Evolutionary conservation across 176 grass and related monocot species (phyloP).

Genomic region (barley (Hordeum vulgare)): MorexV3_pseudomolecules_assembly NC_058518.1:459620493-459620992

Average conservation of each 20-base stretch:
- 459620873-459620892: not conserved
- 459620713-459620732: constrained; percentile 99
- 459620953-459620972: not conserved
- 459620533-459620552: constrained; percentile 75
- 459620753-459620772: not conserved
- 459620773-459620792: not conserved
- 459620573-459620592: not conserved
- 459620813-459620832: not conserved
- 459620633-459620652: constrained; percentile 90
- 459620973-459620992: not conserved
- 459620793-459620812: not conserved
- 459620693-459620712: constrained; percentile 84
- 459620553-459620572: constrained; percentile 23
- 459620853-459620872: not conserved
- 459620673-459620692: constrained; percentile 89
- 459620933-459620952: not conserved
- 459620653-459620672: constrained; percentile 88
- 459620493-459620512: constrained; percentile 95
- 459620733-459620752: constrained; percentile 36
- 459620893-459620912: not conserved
- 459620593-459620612: not conserved
- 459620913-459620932: not conserved
- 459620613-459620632: constrained; percentile 58
- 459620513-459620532: constrained; percentile 96
- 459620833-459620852: not conserved